These are phyloP conservation scores for Beauveria scarabaeidicola DNA, from an alignment of 2,329 filamentous ascomycete genomes.

Conservation along the genomic window DNA sequence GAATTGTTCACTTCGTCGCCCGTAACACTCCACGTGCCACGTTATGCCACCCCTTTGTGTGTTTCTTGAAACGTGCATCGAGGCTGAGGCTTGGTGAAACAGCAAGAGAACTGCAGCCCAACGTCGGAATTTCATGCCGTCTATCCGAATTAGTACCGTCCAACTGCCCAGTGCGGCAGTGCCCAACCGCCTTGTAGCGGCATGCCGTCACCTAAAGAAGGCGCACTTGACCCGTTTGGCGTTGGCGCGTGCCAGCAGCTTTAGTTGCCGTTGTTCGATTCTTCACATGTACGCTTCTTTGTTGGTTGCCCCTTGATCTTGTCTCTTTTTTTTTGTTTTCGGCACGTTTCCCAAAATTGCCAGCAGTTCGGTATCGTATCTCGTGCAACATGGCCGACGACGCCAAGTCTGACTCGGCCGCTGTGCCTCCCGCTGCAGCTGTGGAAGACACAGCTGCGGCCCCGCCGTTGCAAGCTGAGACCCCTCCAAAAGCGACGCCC, in stretches of 20 bases:
- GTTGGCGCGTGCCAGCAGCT: slow-evolving; percentile 2
- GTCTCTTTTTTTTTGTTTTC: neutral
- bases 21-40: neutral
- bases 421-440: neutral
- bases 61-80: neutral
- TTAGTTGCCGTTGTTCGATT: neutral
- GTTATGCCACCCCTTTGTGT: neutral
- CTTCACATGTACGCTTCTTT: neutral
- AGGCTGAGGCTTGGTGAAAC: neutral
- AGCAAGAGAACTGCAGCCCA: too few relatives aligned
- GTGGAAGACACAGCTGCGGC: neutral
- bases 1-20: too few relatives aligned
- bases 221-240: slow-evolving; percentile 6
- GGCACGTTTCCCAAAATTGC: neutral
- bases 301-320: neutral
- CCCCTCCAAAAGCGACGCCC: slow-evolving; percentile 12
- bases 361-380: neutral
- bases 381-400: slow-evolving; percentile 1
- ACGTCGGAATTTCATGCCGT: too few relatives aligned
- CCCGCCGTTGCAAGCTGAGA: neutral
- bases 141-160: too few relatives aligned
- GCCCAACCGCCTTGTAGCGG: neutral
- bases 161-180: neutral
- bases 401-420: neutral
- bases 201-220: neutral